Percentiles rank a stretch among this genome's conserved stretches.
These are phyloP conservation scores for Arthroderma sp. DNA, from an alignment of 2,329 filamentous ascomycete species.

Conservation along the genomic window DNA sequence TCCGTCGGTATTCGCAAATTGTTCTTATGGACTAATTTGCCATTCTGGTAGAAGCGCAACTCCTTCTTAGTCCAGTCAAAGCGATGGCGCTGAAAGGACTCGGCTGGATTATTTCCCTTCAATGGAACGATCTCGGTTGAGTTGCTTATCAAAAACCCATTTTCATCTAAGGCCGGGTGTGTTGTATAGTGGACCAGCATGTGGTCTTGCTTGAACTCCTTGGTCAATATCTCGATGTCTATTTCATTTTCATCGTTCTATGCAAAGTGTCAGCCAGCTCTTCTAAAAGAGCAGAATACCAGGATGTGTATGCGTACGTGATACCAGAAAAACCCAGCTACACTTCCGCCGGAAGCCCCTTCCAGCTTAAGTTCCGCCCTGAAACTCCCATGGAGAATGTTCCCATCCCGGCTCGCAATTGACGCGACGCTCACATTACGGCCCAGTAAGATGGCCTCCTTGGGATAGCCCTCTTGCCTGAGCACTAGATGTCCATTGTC, in stretches of 20 bases:
- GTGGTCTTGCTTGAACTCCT: conserved; percentile 13
- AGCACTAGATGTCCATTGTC: conserved; percentile 14
- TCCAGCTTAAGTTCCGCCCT: conserved; percentile 15
- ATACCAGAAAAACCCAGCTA: conserved; percentile 20
- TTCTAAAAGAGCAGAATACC: not conserved
- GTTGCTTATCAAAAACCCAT: conserved; percentile 12
- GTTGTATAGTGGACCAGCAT: conserved; percentile 18
- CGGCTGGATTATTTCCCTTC: conserved; percentile 4
- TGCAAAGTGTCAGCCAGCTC: not conserved
- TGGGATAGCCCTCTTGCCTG: conserved; percentile 15
- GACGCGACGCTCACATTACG: conserved; percentile 16
- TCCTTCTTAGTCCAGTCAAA: conserved; percentile 16
- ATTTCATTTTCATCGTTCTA: conserved; percentile 18
- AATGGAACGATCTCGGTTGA: conserved; percentile 15
- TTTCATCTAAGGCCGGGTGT: conserved; percentile 15
- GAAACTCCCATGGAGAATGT: conserved; percentile 18
- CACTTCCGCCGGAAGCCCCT: conserved; percentile 16
- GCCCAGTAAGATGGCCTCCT: conserved; percentile 8
- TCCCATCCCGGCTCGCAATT: conserved; percentile 12
- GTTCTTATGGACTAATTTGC: conserved; percentile 12
- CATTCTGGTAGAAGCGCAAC: conserved; percentile 17
- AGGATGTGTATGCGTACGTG: conserved; percentile 11
- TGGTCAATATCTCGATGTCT: conserved; percentile 18
- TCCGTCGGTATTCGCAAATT: conserved; percentile 10
- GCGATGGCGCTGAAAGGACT: conserved; percentile 16